Evolutionary conservation across 495 filamentous ascomycete species (phyloP), one percentile per base, ranked within the genome.

Genomic region (Tuber borchii): DNA sequence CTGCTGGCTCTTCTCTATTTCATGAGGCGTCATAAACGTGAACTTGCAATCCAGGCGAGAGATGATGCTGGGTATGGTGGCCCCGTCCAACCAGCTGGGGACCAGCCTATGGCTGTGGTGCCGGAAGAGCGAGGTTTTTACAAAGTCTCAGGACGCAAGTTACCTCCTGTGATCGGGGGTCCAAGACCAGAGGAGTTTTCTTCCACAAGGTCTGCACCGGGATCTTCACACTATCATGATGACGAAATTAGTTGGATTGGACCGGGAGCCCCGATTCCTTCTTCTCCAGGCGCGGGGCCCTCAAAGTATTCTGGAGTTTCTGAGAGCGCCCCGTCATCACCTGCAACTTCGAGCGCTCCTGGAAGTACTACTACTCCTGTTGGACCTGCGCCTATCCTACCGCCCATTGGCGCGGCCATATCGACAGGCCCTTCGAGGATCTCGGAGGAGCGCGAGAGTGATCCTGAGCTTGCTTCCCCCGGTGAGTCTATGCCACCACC

Each of bases 31-130:
- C 74, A 82, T 45, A 83, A 78, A 51, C 71, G 44, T 40, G 43
- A 68, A 14, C 45, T 71, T 72, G 76, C 69, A 4, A 73, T 74
- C 40, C 69, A 75, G 56, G 74, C 72, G 68, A 77, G 68, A 68
- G 78, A 82, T 73, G 81, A 83, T 43, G 81, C 81, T 42, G 81
- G 78, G 71, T 83, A 83, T 81, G 81, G 81, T 44, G 81, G 78
- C 5, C 81, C 81, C 22, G 40, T 81, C 40, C 65, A 56, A 20
- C 44, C 56, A 46, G 26, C 46, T 45, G 70, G 48, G 43, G 80
- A 69, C 26, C 71, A 70, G 37, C 56, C 56, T 43, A 82, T 83
- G 73, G 45, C 61, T 51, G 80, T 71, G 40, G 71, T 78, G 10
- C 44, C 77, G 56, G 80, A 74, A 22, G 81, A 82, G 74, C 75